phyloP scores from a whole-genome alignment of 1,284 basidiomycete species.

The Apiotrichum domesticum region DNA sequence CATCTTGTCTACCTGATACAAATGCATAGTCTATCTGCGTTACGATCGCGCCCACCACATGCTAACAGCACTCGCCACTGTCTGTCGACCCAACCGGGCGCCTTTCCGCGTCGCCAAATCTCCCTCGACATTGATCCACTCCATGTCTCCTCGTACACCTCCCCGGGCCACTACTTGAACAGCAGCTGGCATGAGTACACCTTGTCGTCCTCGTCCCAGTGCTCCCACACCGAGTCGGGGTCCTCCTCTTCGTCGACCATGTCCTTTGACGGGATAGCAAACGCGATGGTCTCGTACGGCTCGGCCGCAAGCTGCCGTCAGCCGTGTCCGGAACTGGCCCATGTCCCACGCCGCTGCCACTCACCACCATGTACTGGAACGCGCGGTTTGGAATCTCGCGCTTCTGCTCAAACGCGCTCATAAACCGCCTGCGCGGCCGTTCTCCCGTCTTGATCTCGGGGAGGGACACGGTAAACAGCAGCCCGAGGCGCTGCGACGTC shows the following conservation, averaged over 20 bases:
- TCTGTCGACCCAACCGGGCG: too few relatives aligned
- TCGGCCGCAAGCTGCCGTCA: conserved; percentile 80
- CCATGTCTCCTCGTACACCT: too few relatives aligned
- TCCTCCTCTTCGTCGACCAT: conserved; percentile 77
- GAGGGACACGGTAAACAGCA: conserved; percentile 94
- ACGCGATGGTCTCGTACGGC: conserved; percentile 97
- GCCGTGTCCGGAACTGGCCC: too few relatives aligned
- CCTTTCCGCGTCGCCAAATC: too few relatives aligned
- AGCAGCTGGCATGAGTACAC: conserved; percentile 93
- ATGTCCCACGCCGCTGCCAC: conserved; percentile 39
- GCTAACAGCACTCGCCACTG: too few relatives aligned
- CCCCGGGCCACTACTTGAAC: conserved; percentile 52
- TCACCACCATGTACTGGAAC: conserved; percentile 91
- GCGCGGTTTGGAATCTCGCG: conserved; percentile 90
- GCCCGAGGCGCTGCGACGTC: conserved; percentile 57
- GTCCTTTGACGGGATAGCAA: conserved; percentile 94
- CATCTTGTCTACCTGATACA: not conserved
- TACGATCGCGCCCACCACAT: too few relatives aligned
- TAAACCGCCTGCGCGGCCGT: conserved; percentile 81
- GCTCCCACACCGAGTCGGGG: conserved; percentile 87
- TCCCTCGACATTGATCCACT: too few relatives aligned
- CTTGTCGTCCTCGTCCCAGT: conserved; percentile 94
- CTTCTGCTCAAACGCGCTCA: conserved; percentile 98
- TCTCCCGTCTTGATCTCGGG: conserved; percentile 84
- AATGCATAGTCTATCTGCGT: not conserved